phyloP scores from a whole-genome alignment of 1,139 yeast genomes.

The Diutina pseudorugosa region DNA sequence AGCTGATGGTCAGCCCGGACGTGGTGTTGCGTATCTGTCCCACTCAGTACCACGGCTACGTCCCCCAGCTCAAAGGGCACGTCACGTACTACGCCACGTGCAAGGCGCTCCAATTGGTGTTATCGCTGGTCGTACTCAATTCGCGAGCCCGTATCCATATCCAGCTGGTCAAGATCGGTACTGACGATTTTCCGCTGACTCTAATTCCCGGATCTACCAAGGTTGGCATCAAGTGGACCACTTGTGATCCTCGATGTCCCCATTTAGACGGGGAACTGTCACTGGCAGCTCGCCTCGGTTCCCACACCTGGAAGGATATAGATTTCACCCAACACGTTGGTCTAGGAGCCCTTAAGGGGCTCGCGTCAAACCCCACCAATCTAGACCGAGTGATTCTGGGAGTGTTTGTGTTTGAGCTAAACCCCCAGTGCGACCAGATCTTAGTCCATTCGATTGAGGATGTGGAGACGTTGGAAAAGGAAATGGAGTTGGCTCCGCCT shows the following conservation, averaged over 20 bases:
- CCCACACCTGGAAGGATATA: background rate
- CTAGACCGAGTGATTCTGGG: slow-evolving; percentile 51
- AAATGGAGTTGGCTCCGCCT: background rate
- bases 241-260: slow-evolving; percentile 41
- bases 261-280: slow-evolving; percentile 18
- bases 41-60: slow-evolving; percentile 29
- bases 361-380: slow-evolving; percentile 6
- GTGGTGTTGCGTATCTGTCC: slow-evolving; percentile 45
- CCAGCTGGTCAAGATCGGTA: slow-evolving; percentile 23
- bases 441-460: slow-evolving; percentile 69
- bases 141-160: slow-evolving; percentile 40
- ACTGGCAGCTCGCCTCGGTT: background rate
- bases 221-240: slow-evolving; percentile 48
- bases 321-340: background rate
- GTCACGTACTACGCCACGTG: slow-evolving; percentile 42
- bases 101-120: slow-evolving; percentile 40
- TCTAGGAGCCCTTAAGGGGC: background rate
- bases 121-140: slow-evolving; percentile 42
- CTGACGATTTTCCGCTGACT: slow-evolving; percentile 17
- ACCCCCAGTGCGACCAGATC: slow-evolving; percentile 42
- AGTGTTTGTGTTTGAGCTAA: slow-evolving; percentile 64
- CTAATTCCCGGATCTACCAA: slow-evolving; percentile 36
- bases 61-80: slow-evolving; percentile 53
- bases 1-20: slow-evolving; percentile 33
- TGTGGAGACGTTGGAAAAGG: slow-evolving; percentile 46